These are phyloP conservation scores for Cladosporium phlei DNA, from an alignment of 2,329 filamentous ascomycete species.

Conservation along the genomic window DNA sequence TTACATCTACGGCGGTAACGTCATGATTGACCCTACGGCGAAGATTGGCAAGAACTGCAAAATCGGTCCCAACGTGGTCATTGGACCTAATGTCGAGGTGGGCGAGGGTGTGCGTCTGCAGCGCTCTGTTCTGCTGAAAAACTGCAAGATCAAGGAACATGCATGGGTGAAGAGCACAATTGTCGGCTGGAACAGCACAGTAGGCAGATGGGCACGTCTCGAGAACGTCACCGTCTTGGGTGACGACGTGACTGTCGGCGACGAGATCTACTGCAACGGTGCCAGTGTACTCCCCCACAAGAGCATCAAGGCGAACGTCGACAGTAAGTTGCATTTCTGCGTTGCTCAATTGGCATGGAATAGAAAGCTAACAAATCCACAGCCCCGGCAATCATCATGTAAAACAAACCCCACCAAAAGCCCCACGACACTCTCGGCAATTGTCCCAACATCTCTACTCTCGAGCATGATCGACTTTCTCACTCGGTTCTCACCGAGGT, in stretches of 20 bases:
- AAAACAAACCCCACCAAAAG: slow-evolving; percentile 1
- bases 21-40: slow-evolving; percentile 86
- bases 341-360: background rate
- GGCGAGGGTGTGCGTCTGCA: slow-evolving; percentile 93
- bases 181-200: slow-evolving; percentile 95
- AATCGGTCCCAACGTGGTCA: slow-evolving; percentile 94
- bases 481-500: background rate
- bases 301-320: slow-evolving; percentile 97
- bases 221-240: slow-evolving; percentile 98
- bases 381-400: slow-evolving; percentile 20
- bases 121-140: slow-evolving; percentile 81
- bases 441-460: slow-evolving; percentile 7
- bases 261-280: slow-evolving; percentile 98
- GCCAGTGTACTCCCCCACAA: slow-evolving; percentile 87
- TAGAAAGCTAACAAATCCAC: background rate
- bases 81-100: slow-evolving; percentile 86
- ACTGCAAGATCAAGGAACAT: slow-evolving; percentile 95
- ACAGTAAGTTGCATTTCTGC: slow-evolving; percentile 51
- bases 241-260: slow-evolving; percentile 94
- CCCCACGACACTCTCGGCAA: background rate
- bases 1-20: slow-evolving; percentile 88
- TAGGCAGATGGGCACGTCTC: slow-evolving; percentile 90
- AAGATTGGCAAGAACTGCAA: slow-evolving; percentile 98
- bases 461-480: slow-evolving; percentile 6
- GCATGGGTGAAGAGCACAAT: slow-evolving; percentile 99